Percentiles rank a stretch among this genome's conserved stretches.
Evolutionary conservation across 2,329 filamentous ascomycete genomes (phyloP).

Genomic region (Diaporthe ilicicola): DNA sequence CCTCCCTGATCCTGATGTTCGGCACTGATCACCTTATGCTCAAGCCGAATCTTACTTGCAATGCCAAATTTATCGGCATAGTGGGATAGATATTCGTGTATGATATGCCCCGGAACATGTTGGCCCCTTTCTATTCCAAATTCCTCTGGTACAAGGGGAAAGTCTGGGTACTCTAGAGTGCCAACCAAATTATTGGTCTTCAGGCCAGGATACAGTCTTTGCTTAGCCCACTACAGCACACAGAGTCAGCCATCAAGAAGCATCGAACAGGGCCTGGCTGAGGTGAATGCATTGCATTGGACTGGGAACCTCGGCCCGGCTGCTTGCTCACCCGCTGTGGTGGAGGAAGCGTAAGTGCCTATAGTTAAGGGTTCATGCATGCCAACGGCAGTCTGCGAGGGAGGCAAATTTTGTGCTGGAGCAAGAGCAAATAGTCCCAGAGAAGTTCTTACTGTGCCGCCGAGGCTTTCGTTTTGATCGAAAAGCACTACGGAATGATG

Average conservation of each 20-base stretch:
- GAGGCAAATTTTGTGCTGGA: background rate
- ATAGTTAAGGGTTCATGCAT: too few species aligned
- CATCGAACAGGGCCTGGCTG: background rate
- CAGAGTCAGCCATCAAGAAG: background rate
- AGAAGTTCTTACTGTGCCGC: constrained; percentile 58
- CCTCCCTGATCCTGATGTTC: constrained; percentile 51
- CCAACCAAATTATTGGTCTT: constrained; percentile 79
- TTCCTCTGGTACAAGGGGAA: constrained; percentile 68
- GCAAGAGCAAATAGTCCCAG: too few species aligned
- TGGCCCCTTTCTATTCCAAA: constrained; percentile 57
- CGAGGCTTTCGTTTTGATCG: constrained; percentile 65
- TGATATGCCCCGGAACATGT: constrained; percentile 56
- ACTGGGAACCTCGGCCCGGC: background rate
- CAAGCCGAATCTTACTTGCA: constrained; percentile 48
- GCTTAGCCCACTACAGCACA: constrained; percentile 62
- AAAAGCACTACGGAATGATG: constrained; percentile 63
- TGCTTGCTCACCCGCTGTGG: background rate
- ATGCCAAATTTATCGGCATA: constrained; percentile 55
- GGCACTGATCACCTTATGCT: constrained; percentile 50
- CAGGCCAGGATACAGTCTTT: constrained; percentile 73
- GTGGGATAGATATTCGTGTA: constrained; percentile 57
- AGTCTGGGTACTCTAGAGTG: constrained; percentile 78
- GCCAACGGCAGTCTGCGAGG: background rate
- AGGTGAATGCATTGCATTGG: accelerated
- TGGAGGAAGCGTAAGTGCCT: too few species aligned